Percentiles rank a stretch among this genome's conserved stretches.
Conservation (phyloP, 2,329 filamentous ascomycete species). For the Pestalotiopsis fici region DNA sequence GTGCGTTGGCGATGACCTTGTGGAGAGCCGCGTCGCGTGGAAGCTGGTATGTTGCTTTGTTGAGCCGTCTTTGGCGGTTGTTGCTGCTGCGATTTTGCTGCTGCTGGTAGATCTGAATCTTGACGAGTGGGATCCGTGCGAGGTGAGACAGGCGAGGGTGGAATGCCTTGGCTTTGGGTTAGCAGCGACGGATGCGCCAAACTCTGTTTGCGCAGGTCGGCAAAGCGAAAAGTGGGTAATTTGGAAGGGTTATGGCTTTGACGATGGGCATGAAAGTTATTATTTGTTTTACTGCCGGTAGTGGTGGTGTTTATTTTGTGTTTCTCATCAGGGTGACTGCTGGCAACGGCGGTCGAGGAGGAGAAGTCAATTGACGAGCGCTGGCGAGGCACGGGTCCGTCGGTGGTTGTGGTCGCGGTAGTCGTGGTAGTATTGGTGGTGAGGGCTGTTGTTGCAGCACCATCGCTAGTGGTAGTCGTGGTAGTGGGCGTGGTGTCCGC, state of each 20-base stretch:
- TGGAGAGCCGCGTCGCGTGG: conserved; percentile 20
- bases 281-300: conserved; percentile 17
- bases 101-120: conserved; percentile 9
- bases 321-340: conserved; percentile 1
- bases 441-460: not conserved
- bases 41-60: conserved; percentile 21
- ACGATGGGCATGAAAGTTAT: conserved; percentile 46
- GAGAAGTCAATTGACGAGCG: not conserved
- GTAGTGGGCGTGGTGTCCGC: not conserved
- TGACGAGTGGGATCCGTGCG: conserved; percentile 22
- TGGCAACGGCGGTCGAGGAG: not conserved
- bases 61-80: conserved; percentile 7
- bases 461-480: not conserved
- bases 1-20: conserved; percentile 13
- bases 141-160: conserved; percentile 42
- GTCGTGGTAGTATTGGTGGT: not conserved
- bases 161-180: conserved; percentile 28
- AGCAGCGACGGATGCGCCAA: conserved; percentile 34
- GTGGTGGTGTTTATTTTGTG: conserved; percentile 4
- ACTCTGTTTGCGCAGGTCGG: conserved; percentile 43
- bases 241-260: conserved; percentile 57
- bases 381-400: not conserved
- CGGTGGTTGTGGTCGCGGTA: not conserved
- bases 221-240: conserved; percentile 55
- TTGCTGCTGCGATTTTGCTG: conserved; percentile 20